Evolutionary conservation across 2,329 filamentous ascomycete species (phyloP).

Genomic region (Colletotrichum cordylinicola): DNA sequence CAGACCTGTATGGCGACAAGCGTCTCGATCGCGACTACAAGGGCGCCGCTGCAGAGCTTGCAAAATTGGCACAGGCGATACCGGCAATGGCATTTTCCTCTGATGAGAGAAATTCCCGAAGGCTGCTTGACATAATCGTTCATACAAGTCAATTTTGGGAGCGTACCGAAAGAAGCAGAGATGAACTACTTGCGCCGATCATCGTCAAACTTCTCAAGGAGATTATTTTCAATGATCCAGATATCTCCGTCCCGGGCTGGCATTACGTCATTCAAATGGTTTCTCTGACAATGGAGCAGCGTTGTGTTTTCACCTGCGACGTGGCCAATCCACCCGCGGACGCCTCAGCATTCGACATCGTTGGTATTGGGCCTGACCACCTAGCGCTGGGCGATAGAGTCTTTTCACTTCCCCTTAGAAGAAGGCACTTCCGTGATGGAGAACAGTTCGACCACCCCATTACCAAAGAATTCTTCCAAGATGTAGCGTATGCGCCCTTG

Average conservation of each 20-base stretch:
- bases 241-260: not conserved
- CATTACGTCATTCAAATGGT: not conserved
- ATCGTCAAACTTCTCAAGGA: not conserved
- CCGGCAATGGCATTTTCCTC: rapidly evolving
- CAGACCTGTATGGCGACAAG: not conserved
- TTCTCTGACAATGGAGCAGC: not conserved
- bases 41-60: not conserved
- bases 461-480: not conserved
- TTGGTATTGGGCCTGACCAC: not conserved
- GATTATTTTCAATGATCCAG: not conserved
- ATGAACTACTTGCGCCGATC: not conserved
- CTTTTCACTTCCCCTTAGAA: not conserved
- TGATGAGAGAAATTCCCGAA: not conserved
- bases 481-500: not conserved
- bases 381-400: not conserved
- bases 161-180: rapidly evolving
- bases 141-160: not conserved
- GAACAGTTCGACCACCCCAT: not conserved
- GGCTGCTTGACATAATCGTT: not conserved
- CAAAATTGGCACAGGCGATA: not conserved
- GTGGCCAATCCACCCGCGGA: not conserved
- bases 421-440: not conserved
- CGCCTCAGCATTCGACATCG: not conserved
- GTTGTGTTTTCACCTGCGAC: not conserved
- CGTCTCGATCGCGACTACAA: not conserved